phyloP scores from a whole-genome alignment of 2,329 filamentous ascomycete species.

The Thielaviopsis punctulata region DNA sequence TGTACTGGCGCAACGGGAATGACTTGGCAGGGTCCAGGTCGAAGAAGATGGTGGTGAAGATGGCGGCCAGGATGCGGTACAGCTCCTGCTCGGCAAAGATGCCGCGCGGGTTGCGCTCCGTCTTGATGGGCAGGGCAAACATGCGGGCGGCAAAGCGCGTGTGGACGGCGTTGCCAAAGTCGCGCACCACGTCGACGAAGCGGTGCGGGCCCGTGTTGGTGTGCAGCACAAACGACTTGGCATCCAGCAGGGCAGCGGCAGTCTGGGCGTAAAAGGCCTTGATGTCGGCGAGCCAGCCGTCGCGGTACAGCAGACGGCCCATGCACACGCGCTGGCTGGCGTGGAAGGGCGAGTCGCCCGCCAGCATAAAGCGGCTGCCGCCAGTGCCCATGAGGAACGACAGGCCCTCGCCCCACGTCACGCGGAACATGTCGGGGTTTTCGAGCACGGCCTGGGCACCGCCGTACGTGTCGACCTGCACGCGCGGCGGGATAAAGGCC shows the following conservation, averaged over 20 bases:
- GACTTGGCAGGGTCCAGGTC: conserved; percentile 49
- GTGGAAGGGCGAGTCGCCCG: conserved; percentile 31
- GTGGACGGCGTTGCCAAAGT: conserved; percentile 51
- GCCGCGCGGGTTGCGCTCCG: conserved; percentile 39
- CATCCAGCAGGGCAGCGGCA: conserved; percentile 40
- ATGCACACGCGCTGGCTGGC: conserved; percentile 34
- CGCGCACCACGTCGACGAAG: conserved; percentile 54
- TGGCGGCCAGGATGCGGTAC: conserved; percentile 44
- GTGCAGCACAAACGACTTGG: conserved; percentile 38
- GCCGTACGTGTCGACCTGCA: conserved; percentile 43
- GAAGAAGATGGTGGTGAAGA: conserved; percentile 50
- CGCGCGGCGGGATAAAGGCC: conserved; percentile 26
- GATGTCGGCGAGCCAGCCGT: conserved; percentile 43
- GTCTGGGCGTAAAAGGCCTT: conserved; percentile 50
- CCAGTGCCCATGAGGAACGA: conserved; percentile 41
- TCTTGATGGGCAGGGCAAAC: conserved; percentile 53
- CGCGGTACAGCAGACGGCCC: conserved; percentile 39
- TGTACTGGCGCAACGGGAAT: conserved; percentile 44
- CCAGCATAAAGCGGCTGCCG: conserved; percentile 38
- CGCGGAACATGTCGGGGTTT: conserved; percentile 42
- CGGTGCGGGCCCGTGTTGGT: conserved; percentile 30
- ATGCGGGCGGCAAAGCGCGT: conserved; percentile 44
- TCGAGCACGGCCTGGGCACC: conserved; percentile 45
- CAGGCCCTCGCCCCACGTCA: conserved; percentile 47
- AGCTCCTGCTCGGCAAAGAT: conserved; percentile 37